phyloP scores from a whole-genome alignment of 1,139 yeast species.

The Yamadazyma atmosphaerica region DNA sequence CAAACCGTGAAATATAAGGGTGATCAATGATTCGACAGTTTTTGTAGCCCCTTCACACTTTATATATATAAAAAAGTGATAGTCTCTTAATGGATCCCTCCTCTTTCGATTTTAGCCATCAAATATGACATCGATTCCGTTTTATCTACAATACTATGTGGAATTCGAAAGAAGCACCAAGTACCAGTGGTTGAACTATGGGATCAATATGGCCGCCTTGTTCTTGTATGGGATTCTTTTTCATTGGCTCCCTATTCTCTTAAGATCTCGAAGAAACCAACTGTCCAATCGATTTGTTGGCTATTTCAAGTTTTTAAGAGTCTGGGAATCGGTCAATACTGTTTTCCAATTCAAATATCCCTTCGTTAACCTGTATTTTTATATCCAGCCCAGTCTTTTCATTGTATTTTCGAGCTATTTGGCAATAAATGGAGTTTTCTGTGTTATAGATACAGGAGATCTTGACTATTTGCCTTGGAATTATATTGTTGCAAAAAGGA shows the following conservation, averaged over 20 bases:
- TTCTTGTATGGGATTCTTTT: constrained; percentile 40
- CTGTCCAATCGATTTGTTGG: constrained; percentile 13
- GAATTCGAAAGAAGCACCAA: constrained; percentile 36
- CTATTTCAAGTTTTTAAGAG: constrained; percentile 26
- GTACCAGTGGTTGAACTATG: constrained; percentile 40
- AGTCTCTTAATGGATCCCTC: background rate
- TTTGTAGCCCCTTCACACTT: background rate
- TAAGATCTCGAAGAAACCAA: constrained; percentile 17
- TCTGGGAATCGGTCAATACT: constrained; percentile 31
- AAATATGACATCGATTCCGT: constrained; percentile 15
- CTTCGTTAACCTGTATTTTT: constrained; percentile 13
- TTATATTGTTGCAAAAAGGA: constrained; percentile 45
- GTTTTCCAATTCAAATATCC: constrained; percentile 17
- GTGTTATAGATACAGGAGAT: constrained; percentile 33
- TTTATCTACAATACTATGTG: constrained; percentile 27
- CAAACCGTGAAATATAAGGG: background rate
- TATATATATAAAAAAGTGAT: no score
- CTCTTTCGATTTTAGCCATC: background rate
- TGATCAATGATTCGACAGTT: background rate
- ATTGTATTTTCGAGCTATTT: constrained; percentile 27
- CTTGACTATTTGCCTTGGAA: constrained; percentile 37
- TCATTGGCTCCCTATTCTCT: constrained; percentile 38
- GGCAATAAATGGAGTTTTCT: constrained; percentile 29
- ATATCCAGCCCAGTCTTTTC: constrained; percentile 44
- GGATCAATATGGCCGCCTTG: constrained; percentile 26